phyloP scores from a whole-genome alignment of 73 alveolate genomes.

The Symbiodinium pilosum region DNA sequence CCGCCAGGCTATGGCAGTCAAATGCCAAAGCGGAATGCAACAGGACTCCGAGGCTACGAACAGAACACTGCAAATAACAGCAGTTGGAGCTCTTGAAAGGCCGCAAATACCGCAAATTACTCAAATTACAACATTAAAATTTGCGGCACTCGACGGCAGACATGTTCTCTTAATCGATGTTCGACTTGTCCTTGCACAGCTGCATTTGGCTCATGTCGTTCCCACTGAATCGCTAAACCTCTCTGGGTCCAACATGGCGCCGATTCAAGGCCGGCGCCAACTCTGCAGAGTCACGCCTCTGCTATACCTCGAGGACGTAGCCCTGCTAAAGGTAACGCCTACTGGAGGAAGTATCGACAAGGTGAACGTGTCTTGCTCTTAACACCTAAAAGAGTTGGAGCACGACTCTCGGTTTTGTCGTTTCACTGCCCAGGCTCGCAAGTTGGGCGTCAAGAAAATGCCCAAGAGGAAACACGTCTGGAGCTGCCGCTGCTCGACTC shows the following conservation, averaged over 20 bases:
- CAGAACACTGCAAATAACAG: no score
- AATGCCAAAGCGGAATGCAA: no score
- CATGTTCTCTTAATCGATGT: no score
- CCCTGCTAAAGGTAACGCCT: background rate
- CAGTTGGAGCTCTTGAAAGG: no score
- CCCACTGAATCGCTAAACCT: background rate
- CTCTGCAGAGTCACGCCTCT: background rate
- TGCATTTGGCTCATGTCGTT: background rate
- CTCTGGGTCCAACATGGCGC: constrained; percentile 1
- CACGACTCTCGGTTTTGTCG: background rate
- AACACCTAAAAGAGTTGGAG: background rate
- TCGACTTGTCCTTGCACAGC: background rate
- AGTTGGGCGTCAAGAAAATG: background rate
- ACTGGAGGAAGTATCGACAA: background rate
- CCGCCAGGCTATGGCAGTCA: no score
- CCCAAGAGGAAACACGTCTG: background rate
- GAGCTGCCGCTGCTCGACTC: background rate
- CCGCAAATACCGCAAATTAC: no score
- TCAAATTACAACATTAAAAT: no score
- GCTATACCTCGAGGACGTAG: background rate
- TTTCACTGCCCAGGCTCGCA: background rate
- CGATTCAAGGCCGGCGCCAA: background rate
- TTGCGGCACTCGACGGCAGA: no score
- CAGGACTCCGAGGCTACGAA: no score
- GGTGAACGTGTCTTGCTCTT: background rate